These are phyloP conservation scores for Oenanthe sinensis DNA, from an alignment of 129 eudicot genomes.

Conservation along the genomic window DNA sequence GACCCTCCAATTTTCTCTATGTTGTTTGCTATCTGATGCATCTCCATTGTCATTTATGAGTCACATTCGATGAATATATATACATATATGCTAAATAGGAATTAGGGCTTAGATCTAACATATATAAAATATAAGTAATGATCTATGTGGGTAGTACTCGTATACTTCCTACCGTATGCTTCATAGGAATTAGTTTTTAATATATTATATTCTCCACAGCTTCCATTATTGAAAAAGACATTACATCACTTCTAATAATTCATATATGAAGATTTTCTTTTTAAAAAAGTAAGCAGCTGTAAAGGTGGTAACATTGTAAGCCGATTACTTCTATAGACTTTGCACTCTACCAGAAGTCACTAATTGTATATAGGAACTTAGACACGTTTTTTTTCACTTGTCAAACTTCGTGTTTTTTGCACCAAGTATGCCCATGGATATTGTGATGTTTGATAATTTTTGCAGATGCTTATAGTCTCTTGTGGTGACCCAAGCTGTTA, in stretches of 20 bases:
- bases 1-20: too few relatives aligned
- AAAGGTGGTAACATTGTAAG: neutral
- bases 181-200: neutral
- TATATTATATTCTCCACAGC: neutral
- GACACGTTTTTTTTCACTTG: neutral
- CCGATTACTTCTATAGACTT: neutral
- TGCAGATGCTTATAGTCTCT: neutral
- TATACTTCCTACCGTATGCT: too few relatives aligned
- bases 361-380: neutral
- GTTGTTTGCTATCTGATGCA: neutral
- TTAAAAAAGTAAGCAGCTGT: neutral
- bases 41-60: neutral
- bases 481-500: neutral
- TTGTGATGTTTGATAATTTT: neutral
- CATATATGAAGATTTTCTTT: neutral
- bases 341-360: neutral
- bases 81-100: neutral
- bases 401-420: neutral
- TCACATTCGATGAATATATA: neutral
- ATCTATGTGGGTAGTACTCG: neutral
- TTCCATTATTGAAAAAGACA: neutral
- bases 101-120: neutral
- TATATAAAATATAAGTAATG: neutral
- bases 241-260: neutral
- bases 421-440: neutral